Conservation (phyloP, 1,284 basidiomycete genomes). For the Leccinum pachyderme region DNA sequence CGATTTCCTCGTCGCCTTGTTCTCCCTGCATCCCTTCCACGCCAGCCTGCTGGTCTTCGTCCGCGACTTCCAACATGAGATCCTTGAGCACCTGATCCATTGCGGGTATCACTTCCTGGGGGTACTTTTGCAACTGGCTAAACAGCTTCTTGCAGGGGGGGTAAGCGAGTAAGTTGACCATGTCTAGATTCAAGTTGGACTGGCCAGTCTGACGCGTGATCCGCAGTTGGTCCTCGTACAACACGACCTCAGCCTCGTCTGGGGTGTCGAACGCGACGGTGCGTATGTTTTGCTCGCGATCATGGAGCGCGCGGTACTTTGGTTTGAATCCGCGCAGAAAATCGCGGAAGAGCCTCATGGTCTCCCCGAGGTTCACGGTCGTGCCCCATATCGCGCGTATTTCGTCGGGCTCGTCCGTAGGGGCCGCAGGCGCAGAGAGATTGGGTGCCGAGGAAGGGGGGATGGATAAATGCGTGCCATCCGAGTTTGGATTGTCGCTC, state of each 20-base stretch:
- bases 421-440: constrained; percentile 61
- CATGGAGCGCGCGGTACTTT: constrained; percentile 83
- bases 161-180: constrained; percentile 86
- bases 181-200: constrained; percentile 90
- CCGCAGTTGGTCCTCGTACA: constrained; percentile 84
- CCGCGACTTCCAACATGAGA: constrained; percentile 78
- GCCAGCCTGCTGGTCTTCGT: constrained; percentile 71
- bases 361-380: constrained; percentile 86
- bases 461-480: constrained; percentile 53
- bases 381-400: constrained; percentile 97
- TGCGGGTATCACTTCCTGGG: constrained; percentile 94
- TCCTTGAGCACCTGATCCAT: constrained; percentile 97
- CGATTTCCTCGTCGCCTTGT: constrained; percentile 74
- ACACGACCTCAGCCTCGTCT: constrained; percentile 64
- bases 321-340: constrained; percentile 92
- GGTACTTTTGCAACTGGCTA: constrained; percentile 83
- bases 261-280: constrained; percentile 57
- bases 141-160: constrained; percentile 83
- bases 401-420: constrained; percentile 71
- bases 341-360: constrained; percentile 87
- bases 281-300: constrained; percentile 59
- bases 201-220: constrained; percentile 90
- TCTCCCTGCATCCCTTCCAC: constrained; percentile 68
- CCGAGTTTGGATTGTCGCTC: constrained; percentile 47
- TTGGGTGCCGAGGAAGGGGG: constrained; percentile 64